Percentiles rank a stretch among this genome's conserved stretches.
phyloP scores from a whole-genome alignment of 768 basidiomycete species.

The Cystobasidium ongulense region DNA sequence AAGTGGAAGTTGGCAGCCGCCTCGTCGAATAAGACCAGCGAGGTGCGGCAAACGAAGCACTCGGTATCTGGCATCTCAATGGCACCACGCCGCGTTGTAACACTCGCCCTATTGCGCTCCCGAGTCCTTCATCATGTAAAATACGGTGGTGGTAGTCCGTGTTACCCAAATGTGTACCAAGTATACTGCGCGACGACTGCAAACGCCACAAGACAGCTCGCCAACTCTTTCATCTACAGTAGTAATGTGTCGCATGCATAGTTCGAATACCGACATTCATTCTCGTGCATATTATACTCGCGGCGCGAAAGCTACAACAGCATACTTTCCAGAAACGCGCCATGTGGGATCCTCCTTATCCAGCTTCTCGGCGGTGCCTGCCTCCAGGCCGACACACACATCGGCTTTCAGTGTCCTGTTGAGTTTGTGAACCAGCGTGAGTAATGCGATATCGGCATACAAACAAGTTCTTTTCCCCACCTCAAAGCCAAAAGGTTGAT shows the following conservation, averaged over 20 bases:
- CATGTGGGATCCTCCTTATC: constrained; percentile 57
- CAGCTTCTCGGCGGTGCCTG: constrained; percentile 60
- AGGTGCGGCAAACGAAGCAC: constrained; percentile 12
- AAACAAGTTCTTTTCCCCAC: constrained; percentile 67
- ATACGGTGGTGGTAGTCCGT: not conserved
- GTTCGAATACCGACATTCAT: not conserved
- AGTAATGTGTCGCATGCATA: too few species aligned
- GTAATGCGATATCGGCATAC: constrained; percentile 70
- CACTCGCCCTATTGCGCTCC: not conserved
- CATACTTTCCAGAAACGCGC: constrained; percentile 69
- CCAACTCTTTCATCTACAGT: too few species aligned
- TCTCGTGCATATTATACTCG: not conserved
- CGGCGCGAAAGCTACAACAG: constrained; percentile 26
- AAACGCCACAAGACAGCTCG: too few species aligned
- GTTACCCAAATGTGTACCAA: too few species aligned
- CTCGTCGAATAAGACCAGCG: constrained; percentile 9
- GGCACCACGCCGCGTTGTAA: not conserved
- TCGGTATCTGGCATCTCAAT: constrained; percentile 11
- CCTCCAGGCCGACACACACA: constrained; percentile 71
- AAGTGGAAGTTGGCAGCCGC: constrained; percentile 13
- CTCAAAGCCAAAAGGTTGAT: constrained; percentile 18
- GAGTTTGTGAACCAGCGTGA: too few species aligned
- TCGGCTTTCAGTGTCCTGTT: constrained; percentile 86
- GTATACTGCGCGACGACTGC: too few species aligned
- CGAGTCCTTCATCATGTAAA: not conserved